phyloP scores from a whole-genome alignment of 2,329 filamentous ascomycete species.

The Pestalotiopsis sp. region DNA sequence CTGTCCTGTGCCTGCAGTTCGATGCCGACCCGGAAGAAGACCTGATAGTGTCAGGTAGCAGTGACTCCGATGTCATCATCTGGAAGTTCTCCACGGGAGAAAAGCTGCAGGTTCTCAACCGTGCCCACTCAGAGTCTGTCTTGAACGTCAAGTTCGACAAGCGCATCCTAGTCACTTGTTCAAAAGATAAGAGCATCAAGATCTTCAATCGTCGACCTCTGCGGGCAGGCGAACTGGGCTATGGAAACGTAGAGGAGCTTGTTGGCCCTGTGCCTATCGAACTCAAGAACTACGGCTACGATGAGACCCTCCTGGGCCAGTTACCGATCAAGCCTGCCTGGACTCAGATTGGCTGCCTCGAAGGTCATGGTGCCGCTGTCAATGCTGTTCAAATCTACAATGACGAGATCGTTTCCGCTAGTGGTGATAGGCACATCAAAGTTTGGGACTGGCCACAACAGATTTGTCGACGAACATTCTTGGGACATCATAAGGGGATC shows the following conservation, averaged over 20 bases:
- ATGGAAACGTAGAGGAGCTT: constrained; percentile 36
- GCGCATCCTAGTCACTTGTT: constrained; percentile 90
- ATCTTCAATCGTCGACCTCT: constrained; percentile 84
- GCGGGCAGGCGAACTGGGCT: constrained; percentile 60
- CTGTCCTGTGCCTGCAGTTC: constrained; percentile 93
- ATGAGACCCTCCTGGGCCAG: constrained; percentile 43
- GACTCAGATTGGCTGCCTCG: constrained; percentile 75
- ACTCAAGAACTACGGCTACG: constrained; percentile 57
- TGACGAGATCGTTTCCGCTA: constrained; percentile 89
- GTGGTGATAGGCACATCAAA: constrained; percentile 90
- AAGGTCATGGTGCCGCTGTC: constrained; percentile 87
- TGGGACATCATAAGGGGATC: constrained; percentile 92
- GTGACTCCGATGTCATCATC: constrained; percentile 85
- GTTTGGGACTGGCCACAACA: constrained; percentile 90
- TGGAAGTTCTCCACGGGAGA: constrained; percentile 94
- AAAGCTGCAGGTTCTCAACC: constrained; percentile 72
- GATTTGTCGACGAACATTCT: constrained; percentile 73
- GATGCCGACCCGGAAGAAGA: constrained; percentile 87
- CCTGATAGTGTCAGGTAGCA: constrained; percentile 92
- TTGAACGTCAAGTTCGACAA: constrained; percentile 92
- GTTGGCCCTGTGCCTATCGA: constrained; percentile 56
- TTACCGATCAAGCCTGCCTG: constrained; percentile 64
- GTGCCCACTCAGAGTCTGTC: constrained; percentile 87
- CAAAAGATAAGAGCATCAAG: constrained; percentile 96
- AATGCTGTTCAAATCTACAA: constrained; percentile 92